Evolutionary conservation across 2,329 filamentous ascomycete genomes (phyloP).

Genomic region (Colletotrichum tanaceti): DNA sequence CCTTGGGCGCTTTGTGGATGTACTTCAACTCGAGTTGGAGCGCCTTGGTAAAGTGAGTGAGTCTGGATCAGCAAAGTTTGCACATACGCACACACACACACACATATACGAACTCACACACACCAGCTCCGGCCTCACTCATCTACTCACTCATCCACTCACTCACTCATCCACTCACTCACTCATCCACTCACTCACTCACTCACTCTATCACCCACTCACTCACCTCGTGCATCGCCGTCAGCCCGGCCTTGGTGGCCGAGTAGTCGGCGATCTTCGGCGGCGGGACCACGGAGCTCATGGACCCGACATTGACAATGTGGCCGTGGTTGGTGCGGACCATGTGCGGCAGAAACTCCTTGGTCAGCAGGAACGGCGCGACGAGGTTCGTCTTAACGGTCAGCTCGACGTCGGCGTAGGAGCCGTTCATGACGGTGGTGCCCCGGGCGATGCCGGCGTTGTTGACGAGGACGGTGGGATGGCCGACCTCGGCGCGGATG

Average conservation of each 20-base stretch:
- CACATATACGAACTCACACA: too few relatives aligned
- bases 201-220: too few relatives aligned
- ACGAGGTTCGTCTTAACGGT: slow-evolving; percentile 62
- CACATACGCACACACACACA: too few relatives aligned
- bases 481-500: slow-evolving; percentile 50
- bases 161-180: too few relatives aligned
- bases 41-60: slow-evolving; percentile 37
- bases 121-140: too few relatives aligned
- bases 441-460: slow-evolving; percentile 50
- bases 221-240: slow-evolving; percentile 47
- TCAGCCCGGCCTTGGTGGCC: slow-evolving; percentile 61
- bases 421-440: slow-evolving; percentile 46
- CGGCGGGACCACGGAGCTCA: slow-evolving; percentile 65
- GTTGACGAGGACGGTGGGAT: slow-evolving; percentile 53
- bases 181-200: too few relatives aligned
- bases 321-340: slow-evolving; percentile 70
- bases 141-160: too few relatives aligned
- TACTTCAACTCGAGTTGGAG: slow-evolving; percentile 48
- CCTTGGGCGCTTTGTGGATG: slow-evolving; percentile 46
- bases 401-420: slow-evolving; percentile 46
- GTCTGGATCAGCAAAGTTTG: slow-evolving; percentile 11
- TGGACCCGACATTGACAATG: slow-evolving; percentile 70
- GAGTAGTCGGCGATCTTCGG: slow-evolving; percentile 70
- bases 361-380: slow-evolving; percentile 67
- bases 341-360: slow-evolving; percentile 72